Evolutionary conservation across 2,329 filamentous ascomycete genomes (phyloP), one percentile per base, ranked within the genome.

Genomic region (Verticillium longisporum): DNA sequence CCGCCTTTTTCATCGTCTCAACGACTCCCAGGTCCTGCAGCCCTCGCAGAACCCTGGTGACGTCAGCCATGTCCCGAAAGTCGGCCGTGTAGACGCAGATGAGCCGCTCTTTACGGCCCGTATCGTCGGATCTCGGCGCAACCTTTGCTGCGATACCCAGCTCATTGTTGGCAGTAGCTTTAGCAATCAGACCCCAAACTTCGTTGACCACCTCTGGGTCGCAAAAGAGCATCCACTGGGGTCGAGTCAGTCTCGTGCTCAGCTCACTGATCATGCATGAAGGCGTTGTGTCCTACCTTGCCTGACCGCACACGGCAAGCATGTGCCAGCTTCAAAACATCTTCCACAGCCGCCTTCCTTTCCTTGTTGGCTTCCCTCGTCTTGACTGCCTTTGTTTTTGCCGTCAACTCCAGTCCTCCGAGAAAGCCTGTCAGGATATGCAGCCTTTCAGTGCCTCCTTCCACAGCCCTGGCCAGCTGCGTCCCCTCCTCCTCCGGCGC

Each of bases 21-120:
- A 88, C 78, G 41, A 95, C 74, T 7, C 82, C 85, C 61, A 92
- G 76, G 60, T 86, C 78, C 58, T 82, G 80, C 63, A 96, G 73
- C 65, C 78, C 82, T 61, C 78, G 70, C 45, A 94, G 75, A 4
- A 96, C 89, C 54, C 89, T 81, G 33, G 78, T 80, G 6, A 96
- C 83, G 69, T 96, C 91, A 4, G 80, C 76, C 58, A 76, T 79
- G 69, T 96, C 86, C 33, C 77, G 77, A 69, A 92, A 95, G 71
- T 96, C 86, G 53, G 78, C 77, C 5, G 91, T 96, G 72, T 96
- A 96, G 7, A 96, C 78, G 66, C 89, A 93, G 32, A 96, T 85
- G 53, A 95, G 74, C 21, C 86, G 80, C 21, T 76, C 73, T 54
- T 73, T 78, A 31, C 74, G 68, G 6, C 74, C 69, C n/a, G 76